phyloP scores from a whole-genome alignment of 2,329 filamentous ascomycete genomes.

The Fusarium sp. region DNA sequence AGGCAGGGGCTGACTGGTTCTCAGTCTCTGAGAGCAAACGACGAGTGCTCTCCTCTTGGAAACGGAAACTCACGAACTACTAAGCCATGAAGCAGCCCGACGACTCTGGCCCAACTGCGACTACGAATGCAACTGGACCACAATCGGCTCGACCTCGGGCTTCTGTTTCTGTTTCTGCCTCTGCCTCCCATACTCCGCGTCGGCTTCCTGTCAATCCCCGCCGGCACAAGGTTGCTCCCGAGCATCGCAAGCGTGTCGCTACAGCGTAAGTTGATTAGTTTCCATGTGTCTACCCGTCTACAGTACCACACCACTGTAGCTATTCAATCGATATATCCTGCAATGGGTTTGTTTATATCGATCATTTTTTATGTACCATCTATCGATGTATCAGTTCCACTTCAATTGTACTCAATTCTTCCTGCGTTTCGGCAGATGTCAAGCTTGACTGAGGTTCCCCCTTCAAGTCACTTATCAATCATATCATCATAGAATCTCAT shows the following conservation, averaged over 20 bases:
- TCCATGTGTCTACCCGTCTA: constrained; percentile 5
- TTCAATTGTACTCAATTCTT: neutral
- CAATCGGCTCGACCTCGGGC: constrained; percentile 24
- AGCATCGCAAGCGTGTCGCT: constrained; percentile 61
- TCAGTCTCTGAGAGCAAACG: constrained; percentile 23
- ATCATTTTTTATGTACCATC: neutral
- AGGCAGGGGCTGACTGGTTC: constrained; percentile 31
- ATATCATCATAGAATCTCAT: constrained; percentile 1
- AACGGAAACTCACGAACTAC: constrained; percentile 18
- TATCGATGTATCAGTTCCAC: neutral
- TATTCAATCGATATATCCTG: constrained; percentile 8
- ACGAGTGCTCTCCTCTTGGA: constrained; percentile 31
- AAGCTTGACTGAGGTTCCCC: neutral
- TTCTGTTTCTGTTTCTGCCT: constrained; percentile 28
- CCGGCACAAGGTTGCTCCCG: constrained; percentile 59
- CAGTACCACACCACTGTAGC: neutral
- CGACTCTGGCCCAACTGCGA: constrained; percentile 14
- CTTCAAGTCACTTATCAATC: neutral
- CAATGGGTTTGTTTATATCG: neutral
- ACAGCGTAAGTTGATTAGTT: constrained; percentile 57
- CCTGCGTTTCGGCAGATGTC: neutral
- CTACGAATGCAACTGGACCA: neutral
- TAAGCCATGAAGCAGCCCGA: constrained; percentile 35
- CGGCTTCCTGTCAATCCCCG: constrained; percentile 64
- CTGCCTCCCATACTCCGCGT: constrained; percentile 42